These are phyloP conservation scores for Termitomyces sp. DNA, from an alignment of 768 basidiomycete genomes.

Conservation along the genomic window DNA sequence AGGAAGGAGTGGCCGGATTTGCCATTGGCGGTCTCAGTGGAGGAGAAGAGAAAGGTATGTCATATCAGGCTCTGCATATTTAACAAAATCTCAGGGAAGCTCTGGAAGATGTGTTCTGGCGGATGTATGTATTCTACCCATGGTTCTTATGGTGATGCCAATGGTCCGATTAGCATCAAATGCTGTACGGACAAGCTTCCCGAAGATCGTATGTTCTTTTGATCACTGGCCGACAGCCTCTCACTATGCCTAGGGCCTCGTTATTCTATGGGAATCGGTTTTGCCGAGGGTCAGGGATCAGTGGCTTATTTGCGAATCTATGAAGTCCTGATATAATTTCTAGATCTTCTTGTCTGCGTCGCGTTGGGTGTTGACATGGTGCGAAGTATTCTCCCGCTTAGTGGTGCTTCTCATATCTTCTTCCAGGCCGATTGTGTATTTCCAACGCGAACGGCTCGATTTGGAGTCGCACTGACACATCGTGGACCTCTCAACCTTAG, in stretches of 20 bases:
- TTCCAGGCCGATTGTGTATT: conserved; percentile 87
- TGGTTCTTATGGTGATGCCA: not conserved
- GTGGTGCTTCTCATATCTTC: not conserved
- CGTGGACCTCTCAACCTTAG: conserved; percentile 80
- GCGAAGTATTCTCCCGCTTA: conserved; percentile 6
- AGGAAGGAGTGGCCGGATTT: conserved; percentile 76
- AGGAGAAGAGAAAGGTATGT: conserved; percentile 83
- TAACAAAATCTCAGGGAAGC: not conserved
- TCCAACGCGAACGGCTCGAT: conserved; percentile 87
- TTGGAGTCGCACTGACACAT: conserved; percentile 84
- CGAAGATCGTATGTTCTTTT: conserved; percentile 53
- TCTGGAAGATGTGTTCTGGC: conserved; percentile 71
- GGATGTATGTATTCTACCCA: conserved; percentile 48
- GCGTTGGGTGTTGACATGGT: conserved; percentile 95
- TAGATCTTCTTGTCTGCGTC: conserved; percentile 85
- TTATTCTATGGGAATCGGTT: conserved; percentile 91
- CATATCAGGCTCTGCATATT: not conserved
- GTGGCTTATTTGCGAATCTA: not conserved
- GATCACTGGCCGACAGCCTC: not conserved
- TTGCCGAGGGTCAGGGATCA: conserved; percentile 69
- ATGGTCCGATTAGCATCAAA: conserved; percentile 48
- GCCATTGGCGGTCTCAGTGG: conserved; percentile 90
- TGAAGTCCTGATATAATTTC: not conserved
- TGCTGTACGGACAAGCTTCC: conserved; percentile 79
- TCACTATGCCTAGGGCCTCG: conserved; percentile 55